Evolutionary conservation across 163 green algal species (phyloP).

Genomic region (Volvox carteri): DNA sequence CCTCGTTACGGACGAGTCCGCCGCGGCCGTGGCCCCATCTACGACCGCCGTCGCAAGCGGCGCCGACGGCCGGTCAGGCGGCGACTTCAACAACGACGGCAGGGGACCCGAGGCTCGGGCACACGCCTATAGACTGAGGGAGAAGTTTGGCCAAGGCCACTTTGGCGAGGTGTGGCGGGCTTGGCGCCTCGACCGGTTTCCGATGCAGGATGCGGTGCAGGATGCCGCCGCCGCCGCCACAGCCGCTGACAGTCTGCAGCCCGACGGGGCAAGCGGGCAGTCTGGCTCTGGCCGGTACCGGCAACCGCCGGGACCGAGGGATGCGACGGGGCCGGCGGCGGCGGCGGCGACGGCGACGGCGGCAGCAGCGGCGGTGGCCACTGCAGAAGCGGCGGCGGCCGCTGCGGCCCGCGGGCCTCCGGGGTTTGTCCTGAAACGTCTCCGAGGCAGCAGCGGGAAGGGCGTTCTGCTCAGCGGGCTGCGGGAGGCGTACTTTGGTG

Average conservation of each 20-base stretch:
- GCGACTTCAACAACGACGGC: neutral
- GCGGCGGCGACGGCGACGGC: neutral
- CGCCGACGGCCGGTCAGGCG: neutral
- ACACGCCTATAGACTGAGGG: conserved; percentile 30
- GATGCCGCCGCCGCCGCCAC: neutral
- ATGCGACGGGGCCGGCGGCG: neutral
- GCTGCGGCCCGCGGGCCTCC: neutral
- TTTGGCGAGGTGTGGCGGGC: conserved; percentile 73
- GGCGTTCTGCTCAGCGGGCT: conserved; percentile 67
- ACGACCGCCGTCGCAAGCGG: neutral
- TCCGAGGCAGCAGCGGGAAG: conserved; percentile 57
- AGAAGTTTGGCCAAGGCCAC: conserved; percentile 55
- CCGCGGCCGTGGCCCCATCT: neutral
- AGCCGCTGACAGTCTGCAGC: neutral
- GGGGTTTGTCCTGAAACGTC: conserved; percentile 74
- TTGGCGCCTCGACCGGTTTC: conserved; percentile 2
- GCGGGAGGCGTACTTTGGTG: conserved; percentile 81
- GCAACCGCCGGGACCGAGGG: neutral
- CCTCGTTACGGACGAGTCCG: conserved; percentile 1
- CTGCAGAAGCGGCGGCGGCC: neutral
- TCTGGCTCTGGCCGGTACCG: neutral
- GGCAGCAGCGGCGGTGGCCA: neutral
- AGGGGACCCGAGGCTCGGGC: neutral
- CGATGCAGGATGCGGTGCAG: neutral
- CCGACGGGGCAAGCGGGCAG: neutral